A percentile compares a stretch with the other conserved stretches of the same genome.
phyloP scores from a whole-genome alignment of 1,139 yeast species.

The Nakaseomyces sp. region DNA sequence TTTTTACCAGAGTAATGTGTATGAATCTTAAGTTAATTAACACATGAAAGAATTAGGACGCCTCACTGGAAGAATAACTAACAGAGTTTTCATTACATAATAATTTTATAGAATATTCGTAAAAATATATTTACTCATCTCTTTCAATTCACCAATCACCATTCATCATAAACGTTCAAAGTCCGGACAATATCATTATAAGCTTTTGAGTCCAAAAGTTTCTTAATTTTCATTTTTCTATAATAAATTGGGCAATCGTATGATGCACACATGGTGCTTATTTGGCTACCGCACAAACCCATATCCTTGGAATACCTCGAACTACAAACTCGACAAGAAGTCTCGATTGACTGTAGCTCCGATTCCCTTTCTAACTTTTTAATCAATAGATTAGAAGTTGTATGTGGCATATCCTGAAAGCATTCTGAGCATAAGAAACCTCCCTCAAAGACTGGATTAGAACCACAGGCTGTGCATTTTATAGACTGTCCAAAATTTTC shows the following conservation, averaged over 20 bases:
- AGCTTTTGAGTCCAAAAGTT: conserved; percentile 7
- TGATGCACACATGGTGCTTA: conserved; percentile 30
- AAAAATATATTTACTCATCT: no score
- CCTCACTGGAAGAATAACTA: no score
- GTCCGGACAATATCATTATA: background rate
- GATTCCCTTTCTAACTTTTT: conserved; percentile 17
- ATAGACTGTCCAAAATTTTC: conserved; percentile 14
- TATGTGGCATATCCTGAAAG: conserved; percentile 20
- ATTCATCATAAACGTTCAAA: background rate
- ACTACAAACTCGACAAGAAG: conserved; percentile 31
- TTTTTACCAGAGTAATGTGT: background rate
- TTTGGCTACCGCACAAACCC: conserved; percentile 14
- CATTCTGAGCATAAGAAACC: conserved; percentile 33
- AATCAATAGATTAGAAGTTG: conserved; percentile 21
- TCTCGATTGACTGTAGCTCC: conserved; percentile 16
- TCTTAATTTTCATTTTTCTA: conserved; percentile 24
- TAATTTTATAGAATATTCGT: no score
- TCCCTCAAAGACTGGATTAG: background rate
- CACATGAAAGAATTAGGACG: no score
- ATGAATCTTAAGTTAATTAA: conserved; percentile 2
- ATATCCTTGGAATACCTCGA: conserved; percentile 21
- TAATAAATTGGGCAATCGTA: conserved; percentile 36
- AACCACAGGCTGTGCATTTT: conserved; percentile 12
- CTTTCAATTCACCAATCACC: background rate
- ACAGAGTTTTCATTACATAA: no score